Conservation (phyloP, 2,329 filamentous ascomycete genomes). For the Botrytis galanthina region DNA sequence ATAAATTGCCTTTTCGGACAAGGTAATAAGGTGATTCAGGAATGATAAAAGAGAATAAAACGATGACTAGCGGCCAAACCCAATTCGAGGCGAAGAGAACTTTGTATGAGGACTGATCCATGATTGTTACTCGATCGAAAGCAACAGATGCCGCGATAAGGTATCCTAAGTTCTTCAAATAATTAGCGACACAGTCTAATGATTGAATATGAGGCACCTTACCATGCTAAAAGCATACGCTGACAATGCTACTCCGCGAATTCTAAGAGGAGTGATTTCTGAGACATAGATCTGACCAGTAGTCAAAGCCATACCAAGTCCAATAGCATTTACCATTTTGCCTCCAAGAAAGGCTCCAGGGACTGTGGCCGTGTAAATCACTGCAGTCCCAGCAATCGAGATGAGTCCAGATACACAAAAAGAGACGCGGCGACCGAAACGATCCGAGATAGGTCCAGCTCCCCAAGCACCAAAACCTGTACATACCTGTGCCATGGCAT, state of each 20-base stretch:
- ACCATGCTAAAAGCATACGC: slow-evolving; percentile 6
- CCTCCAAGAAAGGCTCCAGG: neutral
- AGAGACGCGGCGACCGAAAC: neutral
- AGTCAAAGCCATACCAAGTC: slow-evolving; percentile 9
- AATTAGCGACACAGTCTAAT: neutral
- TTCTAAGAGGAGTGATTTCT: slow-evolving; percentile 5
- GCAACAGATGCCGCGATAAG: slow-evolving; percentile 13
- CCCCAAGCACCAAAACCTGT: slow-evolving; percentile 13
- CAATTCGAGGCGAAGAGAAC: slow-evolving; percentile 4
- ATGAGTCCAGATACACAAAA: neutral
- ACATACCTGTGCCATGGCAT: slow-evolving; percentile 8
- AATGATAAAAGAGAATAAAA: neutral
- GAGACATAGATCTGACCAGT: slow-evolving; percentile 10
- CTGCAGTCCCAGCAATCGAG: neutral
- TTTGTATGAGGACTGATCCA: slow-evolving; percentile 12
- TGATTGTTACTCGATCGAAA: slow-evolving; percentile 6
- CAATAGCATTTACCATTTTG: neutral
- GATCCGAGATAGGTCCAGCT: slow-evolving; percentile 1
- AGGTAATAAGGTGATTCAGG: neutral
- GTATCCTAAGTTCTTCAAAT: neutral
- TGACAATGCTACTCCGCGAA: slow-evolving; percentile 14
- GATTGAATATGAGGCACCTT: neutral
- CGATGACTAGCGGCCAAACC: neutral
- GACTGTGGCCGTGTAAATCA: neutral
- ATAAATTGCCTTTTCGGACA: neutral